These are phyloP conservation scores for Penicillium polonicum DNA, from an alignment of 2,329 filamentous ascomycete genomes.

Conservation along the genomic window DNA sequence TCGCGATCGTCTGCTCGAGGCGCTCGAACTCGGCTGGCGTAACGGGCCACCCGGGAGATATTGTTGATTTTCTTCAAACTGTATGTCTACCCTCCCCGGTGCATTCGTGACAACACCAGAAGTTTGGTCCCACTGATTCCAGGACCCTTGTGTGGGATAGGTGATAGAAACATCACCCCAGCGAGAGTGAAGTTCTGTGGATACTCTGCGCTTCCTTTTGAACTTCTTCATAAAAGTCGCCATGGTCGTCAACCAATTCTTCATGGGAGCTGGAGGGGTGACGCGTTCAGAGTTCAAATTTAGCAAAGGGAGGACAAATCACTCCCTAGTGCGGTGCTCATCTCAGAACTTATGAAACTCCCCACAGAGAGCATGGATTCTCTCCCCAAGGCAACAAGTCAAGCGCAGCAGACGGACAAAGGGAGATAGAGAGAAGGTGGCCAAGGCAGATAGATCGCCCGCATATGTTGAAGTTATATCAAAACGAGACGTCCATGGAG, in stretches of 20 bases:
- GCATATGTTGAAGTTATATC: slow-evolving; percentile 29
- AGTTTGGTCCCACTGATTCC: slow-evolving; percentile 40
- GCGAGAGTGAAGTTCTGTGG: slow-evolving; percentile 39
- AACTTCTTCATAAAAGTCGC: slow-evolving; percentile 34
- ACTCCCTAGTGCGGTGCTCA: slow-evolving; percentile 19
- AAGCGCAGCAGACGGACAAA: slow-evolving; percentile 1
- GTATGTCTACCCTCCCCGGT: not conserved
- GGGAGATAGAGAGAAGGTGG: slow-evolving; percentile 1
- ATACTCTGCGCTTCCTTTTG: slow-evolving; percentile 35
- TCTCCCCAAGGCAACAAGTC: not conserved
- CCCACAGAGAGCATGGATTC: slow-evolving; percentile 9
- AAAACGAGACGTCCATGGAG: slow-evolving; percentile 17
- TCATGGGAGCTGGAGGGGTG: slow-evolving; percentile 20
- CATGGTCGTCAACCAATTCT: slow-evolving; percentile 29
- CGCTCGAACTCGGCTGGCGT: not conserved
- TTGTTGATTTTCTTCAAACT: slow-evolving; percentile 15
- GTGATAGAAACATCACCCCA: slow-evolving; percentile 44
- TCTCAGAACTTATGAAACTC: slow-evolving; percentile 16
- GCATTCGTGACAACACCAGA: slow-evolving; percentile 18
- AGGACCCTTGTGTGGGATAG: slow-evolving; percentile 43
- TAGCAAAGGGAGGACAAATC: slow-evolving; percentile 18
- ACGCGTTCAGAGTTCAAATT: not conserved
- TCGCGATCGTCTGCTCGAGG: slow-evolving; percentile 1
- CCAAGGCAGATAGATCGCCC: slow-evolving; percentile 10
- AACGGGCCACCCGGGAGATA: slow-evolving; percentile 12